Percentiles rank a stretch among this genome's conserved stretches.
Conservation (phyloP, 2,329 filamentous ascomycete genomes). For the Claviceps pusilla region DNA sequence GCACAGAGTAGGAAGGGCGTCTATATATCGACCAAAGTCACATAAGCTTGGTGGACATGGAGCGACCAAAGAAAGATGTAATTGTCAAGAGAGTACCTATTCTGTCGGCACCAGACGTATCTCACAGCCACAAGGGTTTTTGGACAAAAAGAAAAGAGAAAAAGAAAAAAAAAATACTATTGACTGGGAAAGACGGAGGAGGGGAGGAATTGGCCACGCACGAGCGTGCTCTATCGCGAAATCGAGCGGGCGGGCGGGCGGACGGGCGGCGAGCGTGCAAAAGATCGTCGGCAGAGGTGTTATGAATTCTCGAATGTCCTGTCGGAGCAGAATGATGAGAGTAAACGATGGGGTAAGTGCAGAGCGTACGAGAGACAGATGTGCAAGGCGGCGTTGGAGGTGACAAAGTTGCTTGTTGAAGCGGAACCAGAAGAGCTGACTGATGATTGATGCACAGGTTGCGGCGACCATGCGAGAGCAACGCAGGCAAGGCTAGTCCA, state of each 20-base stretch:
- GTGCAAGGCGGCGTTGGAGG: not conserved
- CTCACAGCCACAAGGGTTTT: not conserved
- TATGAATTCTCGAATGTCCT: not conserved
- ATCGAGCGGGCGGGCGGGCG: not conserved
- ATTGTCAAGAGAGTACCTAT: not conserved
- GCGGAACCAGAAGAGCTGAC: not conserved
- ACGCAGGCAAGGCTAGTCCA: not conserved
- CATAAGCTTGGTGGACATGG: too few species aligned
- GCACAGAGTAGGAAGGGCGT: not conserved
- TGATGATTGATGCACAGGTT: not conserved
- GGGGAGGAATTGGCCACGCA: not conserved
- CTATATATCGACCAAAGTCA: not conserved
- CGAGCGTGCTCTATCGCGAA: conserved; percentile 1
- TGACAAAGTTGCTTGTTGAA: conserved; percentile 1
- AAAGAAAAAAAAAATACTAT: not conserved
- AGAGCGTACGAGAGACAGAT: not conserved
- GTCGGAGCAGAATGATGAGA: not conserved
- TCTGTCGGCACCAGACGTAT: not conserved
- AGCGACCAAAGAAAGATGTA: not conserved
- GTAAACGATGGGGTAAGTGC: not conserved
- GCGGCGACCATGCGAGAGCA: not conserved
- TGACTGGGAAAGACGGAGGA: not conserved
- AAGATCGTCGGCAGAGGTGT: not conserved
- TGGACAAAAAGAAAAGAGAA: too few species aligned
- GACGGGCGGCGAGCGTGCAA: not conserved